phyloP scores from a whole-genome alignment of 2,329 filamentous ascomycete species.

The Chaetomiaceae sp. region DNA sequence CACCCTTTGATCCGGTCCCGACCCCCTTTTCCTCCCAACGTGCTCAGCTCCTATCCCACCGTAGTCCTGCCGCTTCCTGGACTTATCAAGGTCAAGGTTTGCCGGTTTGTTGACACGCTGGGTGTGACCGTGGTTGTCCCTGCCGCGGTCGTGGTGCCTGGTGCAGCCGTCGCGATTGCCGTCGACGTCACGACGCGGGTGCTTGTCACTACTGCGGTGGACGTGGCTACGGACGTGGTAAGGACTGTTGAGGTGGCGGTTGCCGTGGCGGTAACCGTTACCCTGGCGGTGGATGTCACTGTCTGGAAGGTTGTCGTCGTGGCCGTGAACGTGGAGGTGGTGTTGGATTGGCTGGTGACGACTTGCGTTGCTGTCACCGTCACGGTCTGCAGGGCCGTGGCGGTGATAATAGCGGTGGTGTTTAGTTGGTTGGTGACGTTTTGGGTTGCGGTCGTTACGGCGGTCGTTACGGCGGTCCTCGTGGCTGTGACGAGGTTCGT shows the following conservation, averaged over 20 bases:
- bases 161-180: not conserved
- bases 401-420: not conserved
- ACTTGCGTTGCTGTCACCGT: not conserved
- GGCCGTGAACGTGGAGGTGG: not conserved
- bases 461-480: not conserved
- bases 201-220: not conserved
- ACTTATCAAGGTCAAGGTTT: no score
- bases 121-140: no score
- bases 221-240: not conserved
- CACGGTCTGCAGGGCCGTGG: not conserved
- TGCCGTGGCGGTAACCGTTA: not conserved
- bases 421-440: not conserved
- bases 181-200: not conserved
- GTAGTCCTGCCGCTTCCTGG: no score
- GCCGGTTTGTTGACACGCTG: no score
- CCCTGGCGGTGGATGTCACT: not conserved
- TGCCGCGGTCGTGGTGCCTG: no score
- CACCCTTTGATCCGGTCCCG: no score
- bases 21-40: not conserved
- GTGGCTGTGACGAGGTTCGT: slow-evolving; percentile 5
- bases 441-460: not conserved
- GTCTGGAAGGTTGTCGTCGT: not conserved
- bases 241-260: not conserved
- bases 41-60: not conserved
- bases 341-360: not conserved